These are phyloP conservation scores for Cynanchum wilfordii DNA, from an alignment of 257 asterid genomes.

Conservation along the genomic window DNA sequence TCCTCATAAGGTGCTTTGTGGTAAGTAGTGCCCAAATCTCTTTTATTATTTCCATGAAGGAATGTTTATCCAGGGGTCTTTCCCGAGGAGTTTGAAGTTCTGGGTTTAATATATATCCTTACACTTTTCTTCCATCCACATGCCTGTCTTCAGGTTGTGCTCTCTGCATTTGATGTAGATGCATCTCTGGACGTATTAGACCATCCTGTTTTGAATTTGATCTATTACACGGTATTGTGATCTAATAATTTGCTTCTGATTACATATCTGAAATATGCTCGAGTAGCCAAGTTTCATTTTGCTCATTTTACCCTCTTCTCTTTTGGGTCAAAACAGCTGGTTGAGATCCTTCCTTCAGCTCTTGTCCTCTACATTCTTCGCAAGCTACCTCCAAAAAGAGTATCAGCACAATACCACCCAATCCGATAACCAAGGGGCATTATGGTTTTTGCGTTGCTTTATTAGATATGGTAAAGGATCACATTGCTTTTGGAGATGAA, in stretches of 20 bases:
- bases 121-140: no score
- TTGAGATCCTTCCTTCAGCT: constrained; percentile 71
- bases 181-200: constrained; percentile 76
- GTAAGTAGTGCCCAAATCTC: constrained; percentile 35
- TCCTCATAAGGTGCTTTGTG: constrained; percentile 82
- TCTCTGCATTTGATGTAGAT: constrained; percentile 71
- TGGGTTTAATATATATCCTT: not conserved
- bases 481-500: not conserved
- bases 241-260: not conserved
- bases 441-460: not conserved
- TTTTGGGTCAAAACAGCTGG: constrained; percentile 31
- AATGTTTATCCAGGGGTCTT: not conserved
- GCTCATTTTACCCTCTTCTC: not conserved
- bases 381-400: constrained; percentile 60
- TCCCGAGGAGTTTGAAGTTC: not conserved
- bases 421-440: constrained; percentile 27
- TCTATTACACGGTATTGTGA: constrained; percentile 63
- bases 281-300: not conserved
- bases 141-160: constrained; percentile 49
- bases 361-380: constrained; percentile 69
- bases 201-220: constrained; percentile 75
- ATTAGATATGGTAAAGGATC: not conserved
- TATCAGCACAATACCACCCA: constrained; percentile 56
- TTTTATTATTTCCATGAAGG: not conserved
- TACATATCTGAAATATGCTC: not conserved